Evolutionary conservation across 1,284 basidiomycete genomes (phyloP), one percentile per base, ranked within the genome.

Genomic region (Pseudozyma sp.): DNA sequence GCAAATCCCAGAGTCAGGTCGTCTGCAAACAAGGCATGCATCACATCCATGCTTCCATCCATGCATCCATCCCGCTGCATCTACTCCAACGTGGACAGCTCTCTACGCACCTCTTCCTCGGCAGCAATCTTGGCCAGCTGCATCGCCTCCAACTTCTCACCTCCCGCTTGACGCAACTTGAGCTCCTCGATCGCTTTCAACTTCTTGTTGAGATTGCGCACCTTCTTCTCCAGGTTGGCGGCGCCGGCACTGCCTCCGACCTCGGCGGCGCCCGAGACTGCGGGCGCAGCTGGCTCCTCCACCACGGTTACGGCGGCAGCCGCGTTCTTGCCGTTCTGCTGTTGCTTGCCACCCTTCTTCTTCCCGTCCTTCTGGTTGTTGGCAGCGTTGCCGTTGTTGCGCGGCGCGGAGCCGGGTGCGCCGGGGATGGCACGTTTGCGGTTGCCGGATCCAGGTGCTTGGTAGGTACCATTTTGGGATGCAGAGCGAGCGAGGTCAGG

Each of bases 101-200:
- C 94, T 81, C 90, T 90, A 75, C 90, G 87, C 76, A 97, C 93
- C 74, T 92, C 91, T 7, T 85, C 88, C 86, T 97, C 94, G 8
- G 90, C 90, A 43, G 94, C 93, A 78, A 97, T 96, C 89, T 98
- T 98, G 88, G 92, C 92, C 75, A 96, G 85, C 86, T 98, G 95
- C 29, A 94, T 97, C 65, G 90, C 91, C 85, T 97, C 95, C 45
- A 97, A 88, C 61, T 91, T 89, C 84, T 97, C 94, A 1, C 95
- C 95, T 48, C 91, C 89, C 79, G 89, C 90, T 30, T 90, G 88
- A 86, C 94, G 93, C 79, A 93, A 92, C 87, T 97, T 97, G 57
- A 97, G 89, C 81, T 97, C 94, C 37, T 96, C 93, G 77, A 97
- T 97, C 13, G 94, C 94, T 85, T 96, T 73, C 62, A 93, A 92